Evolutionary conservation across 805 yeast genomes (phyloP), one percentile per base, ranked within the genome.

Genomic region (Ogataea pignaliae): DNA sequence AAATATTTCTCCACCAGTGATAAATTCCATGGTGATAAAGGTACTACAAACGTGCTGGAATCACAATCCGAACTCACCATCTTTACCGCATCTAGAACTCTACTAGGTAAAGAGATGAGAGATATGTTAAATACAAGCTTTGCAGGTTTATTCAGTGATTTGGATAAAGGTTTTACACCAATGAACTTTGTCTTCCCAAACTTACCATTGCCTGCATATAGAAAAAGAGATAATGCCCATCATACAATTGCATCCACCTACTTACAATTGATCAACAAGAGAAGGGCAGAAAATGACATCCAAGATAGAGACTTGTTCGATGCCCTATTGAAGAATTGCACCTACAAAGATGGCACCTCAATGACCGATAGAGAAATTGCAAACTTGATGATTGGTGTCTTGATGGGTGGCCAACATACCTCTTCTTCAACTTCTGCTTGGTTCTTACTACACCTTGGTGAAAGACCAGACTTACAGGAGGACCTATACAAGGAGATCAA

Each of bases 371-470:
- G 83, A 64, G 96, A 93, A 70, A 88, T 93, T 60, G 93, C 98
- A 40, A 86, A 90, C 68, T 73, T 93, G 65, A 72, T 89, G 65
- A 91, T 93, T 66, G 99, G 98, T 66, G 85, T 93, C 43, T 75
- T 93, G 49, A 93, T 93, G 99, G 99, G 99, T 59, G 99, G 99
- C 51, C 99, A 93, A 72, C 99, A 93, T 67, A 93, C 99, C 26
- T 85, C 96, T 51, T 93, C 98, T 36, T 78, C 98, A 18, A 93
- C 99, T 17, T 86, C 96, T 34, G 85, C 97, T 14, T 93, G 99
- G 99, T 81, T 82, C 60, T 71, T 93, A 61, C 75, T 93, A 52
- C 98, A 93, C 63, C 75, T 93, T 49, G 97, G 89, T 53, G 95
- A 85, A 57, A 74, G 79, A 58, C 95, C 95, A 37, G 85, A 86